Conservation (phyloP, 2,329 filamentous ascomycete genomes). For the Epichloe coenophiala region DNA sequence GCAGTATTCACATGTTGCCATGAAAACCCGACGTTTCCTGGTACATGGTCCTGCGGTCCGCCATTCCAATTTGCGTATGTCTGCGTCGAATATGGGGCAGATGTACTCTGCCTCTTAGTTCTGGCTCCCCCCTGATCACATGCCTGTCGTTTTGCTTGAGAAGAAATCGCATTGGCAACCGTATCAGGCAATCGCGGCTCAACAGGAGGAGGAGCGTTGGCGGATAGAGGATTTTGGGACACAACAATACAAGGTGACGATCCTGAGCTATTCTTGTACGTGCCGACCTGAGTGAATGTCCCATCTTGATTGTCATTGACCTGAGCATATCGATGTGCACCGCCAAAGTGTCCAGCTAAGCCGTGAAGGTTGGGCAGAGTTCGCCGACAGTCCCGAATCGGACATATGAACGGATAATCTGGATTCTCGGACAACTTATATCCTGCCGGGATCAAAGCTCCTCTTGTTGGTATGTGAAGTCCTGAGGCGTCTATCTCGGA, state of each 20-base stretch:
- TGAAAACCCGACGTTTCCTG: background rate
- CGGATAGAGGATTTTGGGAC: slow-evolving; percentile 13
- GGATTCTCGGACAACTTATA: slow-evolving; percentile 16
- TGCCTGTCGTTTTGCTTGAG: background rate
- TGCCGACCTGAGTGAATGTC: slow-evolving; percentile 19
- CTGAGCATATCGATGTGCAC: slow-evolving; percentile 12
- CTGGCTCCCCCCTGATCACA: background rate
- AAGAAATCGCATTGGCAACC: background rate
- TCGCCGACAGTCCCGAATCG: slow-evolving; percentile 22
- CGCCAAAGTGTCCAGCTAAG: slow-evolving; percentile 15
- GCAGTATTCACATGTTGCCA: too few relatives aligned
- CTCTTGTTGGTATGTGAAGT: slow-evolving; percentile 5
- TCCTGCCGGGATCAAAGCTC: slow-evolving; percentile 19
- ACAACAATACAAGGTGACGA: slow-evolving; percentile 16
- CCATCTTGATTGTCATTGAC: slow-evolving; percentile 30
- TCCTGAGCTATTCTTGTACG: slow-evolving; percentile 12
- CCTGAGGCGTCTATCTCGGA: background rate
- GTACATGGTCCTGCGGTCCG: background rate
- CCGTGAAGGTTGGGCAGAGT: slow-evolving; percentile 12
- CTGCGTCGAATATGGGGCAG: background rate
- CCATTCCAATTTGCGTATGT: background rate
- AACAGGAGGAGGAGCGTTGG: slow-evolving; percentile 7
- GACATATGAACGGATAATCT: slow-evolving; percentile 19
- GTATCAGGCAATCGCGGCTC: slow-evolving; percentile 1
- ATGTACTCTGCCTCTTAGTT: background rate